phyloP scores from a whole-genome alignment of 352 stramenopile genomes.

The Globisporangium nodosum region DNA sequence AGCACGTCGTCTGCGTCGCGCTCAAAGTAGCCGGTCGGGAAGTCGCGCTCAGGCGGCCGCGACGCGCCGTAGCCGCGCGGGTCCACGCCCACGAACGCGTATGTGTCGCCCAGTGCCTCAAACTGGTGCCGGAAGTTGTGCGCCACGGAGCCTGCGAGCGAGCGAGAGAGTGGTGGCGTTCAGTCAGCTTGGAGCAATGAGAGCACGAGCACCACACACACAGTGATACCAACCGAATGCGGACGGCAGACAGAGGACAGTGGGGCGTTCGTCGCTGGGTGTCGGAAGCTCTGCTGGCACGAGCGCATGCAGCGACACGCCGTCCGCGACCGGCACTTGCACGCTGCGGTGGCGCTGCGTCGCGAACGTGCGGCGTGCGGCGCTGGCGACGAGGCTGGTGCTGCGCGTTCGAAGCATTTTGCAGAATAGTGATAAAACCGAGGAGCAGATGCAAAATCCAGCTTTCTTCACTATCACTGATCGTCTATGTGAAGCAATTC shows the following conservation, averaged over 20 bases:
- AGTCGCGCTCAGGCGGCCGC: constrained; percentile 36
- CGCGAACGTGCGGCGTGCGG: constrained; percentile 9
- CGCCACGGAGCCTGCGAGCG: constrained; percentile 27
- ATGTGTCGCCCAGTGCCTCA: constrained; percentile 34
- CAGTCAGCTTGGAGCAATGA: neutral
- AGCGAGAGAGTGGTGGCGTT: neutral
- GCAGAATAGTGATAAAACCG: no score
- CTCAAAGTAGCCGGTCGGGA: constrained; percentile 53
- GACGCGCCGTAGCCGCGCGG: constrained; percentile 49
- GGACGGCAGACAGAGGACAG: constrained; percentile 61
- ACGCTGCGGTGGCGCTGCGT: constrained; percentile 21
- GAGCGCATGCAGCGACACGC: constrained; percentile 42
- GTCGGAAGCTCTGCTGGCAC: constrained; percentile 13
- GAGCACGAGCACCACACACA: neutral
- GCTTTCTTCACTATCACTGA: no score
- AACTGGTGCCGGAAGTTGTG: constrained; percentile 65
- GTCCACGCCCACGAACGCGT: constrained; percentile 66
- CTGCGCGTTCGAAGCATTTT: no score
- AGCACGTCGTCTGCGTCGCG: constrained; percentile 68
- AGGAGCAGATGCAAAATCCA: no score
- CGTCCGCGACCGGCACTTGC: constrained; percentile 28
- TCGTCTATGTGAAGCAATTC: no score
- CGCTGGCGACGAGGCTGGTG: neutral
- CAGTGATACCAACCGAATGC: constrained; percentile 33
- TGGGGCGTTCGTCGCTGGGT: constrained; percentile 14